Base-by-base conservation (phyloP, 2,329 filamentous ascomycete species). In the Alternaria hordeiaustralica region DNA sequence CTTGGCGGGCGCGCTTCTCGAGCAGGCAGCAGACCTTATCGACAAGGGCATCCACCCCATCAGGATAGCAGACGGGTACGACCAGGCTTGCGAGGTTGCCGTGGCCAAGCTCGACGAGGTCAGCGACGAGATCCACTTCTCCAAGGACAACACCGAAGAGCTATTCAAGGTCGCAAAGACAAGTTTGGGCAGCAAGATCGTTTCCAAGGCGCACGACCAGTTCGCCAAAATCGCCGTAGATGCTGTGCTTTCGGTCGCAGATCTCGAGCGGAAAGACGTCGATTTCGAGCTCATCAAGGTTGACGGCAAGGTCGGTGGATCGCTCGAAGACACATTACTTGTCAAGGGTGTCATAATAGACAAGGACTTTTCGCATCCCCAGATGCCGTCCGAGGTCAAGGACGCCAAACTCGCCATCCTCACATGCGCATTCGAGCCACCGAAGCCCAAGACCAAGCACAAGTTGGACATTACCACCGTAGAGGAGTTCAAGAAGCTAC, bases 1-100 rank as follows among this genome's bases (percentile, higher is more conserved):
- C 53, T 85, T 99, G 71, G 96, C 96, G 13, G 96, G 95, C 69
- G 94, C 96, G 66, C 88, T 99, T 69, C 86, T 99, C 65, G 96
- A 99, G 83, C 95, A 98, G 84, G 96, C 96, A 18, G 93, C 95
- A 67, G 96, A 97, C 80, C 88, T 99, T 73, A 98, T 99, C 81
- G 96, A 99, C 87, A 99, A 99, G 88, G 96, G 96, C 79, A 99
- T 99, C 75, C 96, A 99, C 84, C 96, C 96, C 66, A 99, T 99
- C 80, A 88, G 96, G 74, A 98, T 99, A 83, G 96, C 96, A 70
- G 96, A 99, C 82, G 96, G 96, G 57, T 99, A 97, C 83, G 96
- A 99, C 80, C 90, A 97, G 77, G 96, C 96, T 61, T 99, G 96
- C 79, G 96, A 99, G 81, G 95, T 98, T 74, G 96, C 96, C 46